Conservation (phyloP, 78 protist genomes). For the Tieghemostelium lacteum region DNA sequence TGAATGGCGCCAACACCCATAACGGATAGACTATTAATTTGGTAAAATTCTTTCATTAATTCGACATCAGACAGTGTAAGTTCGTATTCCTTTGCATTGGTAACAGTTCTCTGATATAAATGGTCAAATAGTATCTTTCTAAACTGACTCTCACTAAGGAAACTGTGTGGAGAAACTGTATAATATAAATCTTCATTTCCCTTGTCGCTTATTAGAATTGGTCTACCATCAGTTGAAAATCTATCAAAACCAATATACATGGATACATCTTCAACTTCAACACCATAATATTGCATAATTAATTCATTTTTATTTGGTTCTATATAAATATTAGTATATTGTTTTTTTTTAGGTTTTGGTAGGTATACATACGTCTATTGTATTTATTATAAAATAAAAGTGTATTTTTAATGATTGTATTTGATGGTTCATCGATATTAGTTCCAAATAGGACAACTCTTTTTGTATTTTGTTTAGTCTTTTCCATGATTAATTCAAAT, state of each 20-base stretch:
- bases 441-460: slow-evolving; percentile 32
- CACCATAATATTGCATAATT: slow-evolving; percentile 46
- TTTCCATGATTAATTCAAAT: slow-evolving; percentile 56
- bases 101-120: slow-evolving; percentile 24
- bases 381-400: slow-evolving; percentile 1
- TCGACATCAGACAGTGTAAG: slow-evolving; percentile 31
- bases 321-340: background rate
- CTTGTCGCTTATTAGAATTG: slow-evolving; percentile 33
- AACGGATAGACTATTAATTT: background rate
- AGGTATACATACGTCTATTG: slow-evolving; percentile 7
- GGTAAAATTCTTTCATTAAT: slow-evolving; percentile 35
- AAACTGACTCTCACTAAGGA: background rate
- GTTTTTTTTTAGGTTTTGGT: background rate
- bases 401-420: slow-evolving; percentile 21
- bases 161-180: slow-evolving; percentile 63
- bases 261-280: slow-evolving; percentile 42
- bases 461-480: slow-evolving; percentile 23
- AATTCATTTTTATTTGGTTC: slow-evolving; percentile 56
- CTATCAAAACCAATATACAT: slow-evolving; percentile 63
- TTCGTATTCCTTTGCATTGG: slow-evolving; percentile 61
- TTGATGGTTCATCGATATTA: slow-evolving; percentile 49
- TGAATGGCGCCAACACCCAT: slow-evolving; percentile 61
- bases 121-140: slow-evolving; percentile 62
- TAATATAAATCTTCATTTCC: slow-evolving; percentile 58
- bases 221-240: slow-evolving; percentile 71